Conservation (phyloP, 192 early-diverging fungal genomes). For the Coemansia sp. region DNA sequence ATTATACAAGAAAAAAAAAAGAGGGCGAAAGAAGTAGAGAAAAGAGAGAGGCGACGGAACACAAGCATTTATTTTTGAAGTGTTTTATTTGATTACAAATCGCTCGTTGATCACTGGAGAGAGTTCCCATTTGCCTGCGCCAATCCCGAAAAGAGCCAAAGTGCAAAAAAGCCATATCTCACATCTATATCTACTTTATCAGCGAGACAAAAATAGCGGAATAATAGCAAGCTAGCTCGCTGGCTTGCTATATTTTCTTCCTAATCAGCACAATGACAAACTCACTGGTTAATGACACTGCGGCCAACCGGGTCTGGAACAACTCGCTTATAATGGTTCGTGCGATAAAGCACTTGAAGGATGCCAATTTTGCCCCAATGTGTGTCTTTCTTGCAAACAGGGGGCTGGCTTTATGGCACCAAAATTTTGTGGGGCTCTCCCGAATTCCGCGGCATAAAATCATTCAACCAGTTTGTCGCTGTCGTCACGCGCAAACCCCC, state of each 20-base stretch:
- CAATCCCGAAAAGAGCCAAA: too few relatives aligned
- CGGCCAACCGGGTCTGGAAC: conserved; percentile 3
- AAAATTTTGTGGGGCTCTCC: conserved; percentile 1
- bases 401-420: conserved; percentile 19
- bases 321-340: conserved; percentile 2
- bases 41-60: neutral
- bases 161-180: too few relatives aligned
- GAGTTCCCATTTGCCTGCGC: too few relatives aligned
- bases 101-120: neutral
- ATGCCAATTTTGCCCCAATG: neutral
- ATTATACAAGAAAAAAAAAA: conserved; percentile 4
- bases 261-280: too few relatives aligned
- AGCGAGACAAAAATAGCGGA: too few relatives aligned
- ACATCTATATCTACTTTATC: too few relatives aligned
- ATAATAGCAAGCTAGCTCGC: too few relatives aligned
- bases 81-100: neutral
- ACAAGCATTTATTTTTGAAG: neutral
- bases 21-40: neutral
- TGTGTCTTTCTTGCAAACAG: conserved; percentile 8
- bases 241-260: too few relatives aligned
- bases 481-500: neutral
- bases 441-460: neutral
- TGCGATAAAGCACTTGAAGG: neutral
- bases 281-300: neutral
- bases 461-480: conserved; percentile 9